These are phyloP conservation scores for Trichophyton benhamiae DNA, from an alignment of 2,329 filamentous ascomycete species.

Conservation along the genomic window DNA sequence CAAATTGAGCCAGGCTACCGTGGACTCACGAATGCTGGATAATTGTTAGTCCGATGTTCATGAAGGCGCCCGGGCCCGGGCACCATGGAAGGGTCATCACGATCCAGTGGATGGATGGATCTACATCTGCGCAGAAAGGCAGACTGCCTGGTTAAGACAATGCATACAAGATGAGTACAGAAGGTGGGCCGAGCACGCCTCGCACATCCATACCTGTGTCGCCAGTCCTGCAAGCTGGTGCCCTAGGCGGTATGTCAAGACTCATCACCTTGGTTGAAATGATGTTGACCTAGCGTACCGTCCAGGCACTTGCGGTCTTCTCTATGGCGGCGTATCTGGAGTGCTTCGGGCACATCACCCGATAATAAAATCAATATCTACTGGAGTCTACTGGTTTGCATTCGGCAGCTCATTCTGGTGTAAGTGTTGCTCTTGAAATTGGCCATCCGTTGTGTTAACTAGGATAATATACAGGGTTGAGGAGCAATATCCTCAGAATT, in stretches of 20 bases:
- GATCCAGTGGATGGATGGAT: too few relatives aligned
- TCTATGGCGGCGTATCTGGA: slow-evolving; percentile 57
- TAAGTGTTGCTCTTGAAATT: slow-evolving; percentile 28
- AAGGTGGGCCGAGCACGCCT: slow-evolving; percentile 4
- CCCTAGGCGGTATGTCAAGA: slow-evolving; percentile 41
- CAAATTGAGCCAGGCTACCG: too few relatives aligned
- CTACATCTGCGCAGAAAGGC: background rate
- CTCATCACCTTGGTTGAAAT: background rate
- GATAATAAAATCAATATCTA: slow-evolving; percentile 56
- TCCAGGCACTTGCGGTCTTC: slow-evolving; percentile 47
- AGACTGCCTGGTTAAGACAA: background rate
- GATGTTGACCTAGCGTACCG: background rate
- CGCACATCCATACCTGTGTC: slow-evolving; percentile 14
- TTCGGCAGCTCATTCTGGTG: slow-evolving; percentile 68
- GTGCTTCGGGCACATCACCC: slow-evolving; percentile 57
- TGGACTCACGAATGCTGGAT: background rate
- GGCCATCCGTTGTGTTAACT: slow-evolving; percentile 4
- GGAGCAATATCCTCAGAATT: slow-evolving; percentile 36
- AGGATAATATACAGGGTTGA: slow-evolving; percentile 28
- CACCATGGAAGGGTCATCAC: too few relatives aligned
- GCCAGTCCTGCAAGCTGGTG: slow-evolving; percentile 46
- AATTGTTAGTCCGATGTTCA: too few relatives aligned
- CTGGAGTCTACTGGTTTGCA: slow-evolving; percentile 69
- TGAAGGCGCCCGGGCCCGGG: too few relatives aligned
- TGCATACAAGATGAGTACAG: background rate